Evolutionary conservation across 2,329 filamentous ascomycete species (phyloP), one percentile per base, ranked within the genome.

Genomic region (Aspergillus terreus): DNA sequence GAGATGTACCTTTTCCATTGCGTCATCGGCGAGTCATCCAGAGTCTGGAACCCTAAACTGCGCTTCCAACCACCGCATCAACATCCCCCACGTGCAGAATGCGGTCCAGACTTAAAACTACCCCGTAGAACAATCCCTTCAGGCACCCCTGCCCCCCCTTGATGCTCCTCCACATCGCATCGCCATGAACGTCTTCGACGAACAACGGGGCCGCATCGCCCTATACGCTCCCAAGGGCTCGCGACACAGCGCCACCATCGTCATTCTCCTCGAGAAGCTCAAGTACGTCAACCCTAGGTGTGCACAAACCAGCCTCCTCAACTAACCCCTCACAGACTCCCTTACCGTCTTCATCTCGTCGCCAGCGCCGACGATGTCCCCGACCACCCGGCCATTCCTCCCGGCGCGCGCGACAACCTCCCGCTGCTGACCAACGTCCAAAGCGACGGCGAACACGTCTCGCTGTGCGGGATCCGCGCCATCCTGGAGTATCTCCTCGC

Each of bases 181-280:
- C 35, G 14, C 19, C n/a, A 53, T 53, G 51, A 53, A 53, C n/a
- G 48, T 53, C 21, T 53, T 53, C n/a, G 6, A 51, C 21, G 51
- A 53, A 11, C 44, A 51, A 12, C 21, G 38, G 17, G 48, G 44
- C 23, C 32, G 21, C 6, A 53, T 53, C 44, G 25, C 51, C 23
- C 51, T 53, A 1, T 53, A 47, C 41, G 32, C 48, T 15, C 21
- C 40, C 12, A 15, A 25, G 7, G 44, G 48, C 6, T 17, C 44
- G 9, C 49, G 40, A 42, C 35, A 53, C 15, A 47, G 47, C 2
- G 51, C 51, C 3, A 47, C 49, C 14, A 32, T 51, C 19, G 47
- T 40, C 47, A 44, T 53, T 15, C 17, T 53, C 10, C 41, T 53
- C 11, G 40, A 50, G 19, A 30, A 50, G 11, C 40, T 53, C 21